Conservation (phyloP, 257 asterid species). For the Euphrasia confusa region DNA sequence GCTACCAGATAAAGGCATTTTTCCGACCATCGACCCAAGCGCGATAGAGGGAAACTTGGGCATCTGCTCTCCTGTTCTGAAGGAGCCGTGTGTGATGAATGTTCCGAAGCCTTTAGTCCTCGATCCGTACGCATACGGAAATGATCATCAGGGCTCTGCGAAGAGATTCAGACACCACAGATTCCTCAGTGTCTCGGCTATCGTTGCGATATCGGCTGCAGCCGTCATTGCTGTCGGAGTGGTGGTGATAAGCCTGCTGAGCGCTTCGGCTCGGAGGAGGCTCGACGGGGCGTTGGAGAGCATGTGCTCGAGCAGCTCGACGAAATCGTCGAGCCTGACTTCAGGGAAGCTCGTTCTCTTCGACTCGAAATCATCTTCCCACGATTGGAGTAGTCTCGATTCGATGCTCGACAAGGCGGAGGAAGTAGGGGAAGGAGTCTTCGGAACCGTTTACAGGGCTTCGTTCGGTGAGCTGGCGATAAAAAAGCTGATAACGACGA, state of each 20-base stretch:
- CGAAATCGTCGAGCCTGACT: slow-evolving; percentile 46
- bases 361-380: slow-evolving; percentile 45
- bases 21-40: slow-evolving; percentile 63
- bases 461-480: slow-evolving; percentile 57
- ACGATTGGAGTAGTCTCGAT: slow-evolving; percentile 50
- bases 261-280: slow-evolving; percentile 65
- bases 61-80: slow-evolving; percentile 74
- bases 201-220: slow-evolving; percentile 84
- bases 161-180: slow-evolving; percentile 33
- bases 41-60: slow-evolving; percentile 83
- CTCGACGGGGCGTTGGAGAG: slow-evolving; percentile 62
- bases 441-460: slow-evolving; percentile 78
- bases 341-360: slow-evolving; percentile 65
- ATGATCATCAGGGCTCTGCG: slow-evolving; percentile 27
- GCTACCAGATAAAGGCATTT: slow-evolving; percentile 64
- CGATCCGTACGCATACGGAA: slow-evolving; percentile 73
- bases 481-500: slow-evolving; percentile 60
- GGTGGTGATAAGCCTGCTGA: slow-evolving; percentile 51
- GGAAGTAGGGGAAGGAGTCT: slow-evolving; percentile 76
- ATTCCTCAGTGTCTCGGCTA: slow-evolving; percentile 75
- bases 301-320: slow-evolving; percentile 75
- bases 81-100: slow-evolving; percentile 72
- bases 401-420: slow-evolving; percentile 55
- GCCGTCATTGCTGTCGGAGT: slow-evolving; percentile 65
- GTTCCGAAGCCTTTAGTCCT: slow-evolving; percentile 92